Evolutionary conservation across 2,329 filamentous ascomycete species (phyloP).

Genomic region (Acrocalymma vagum): DNA sequence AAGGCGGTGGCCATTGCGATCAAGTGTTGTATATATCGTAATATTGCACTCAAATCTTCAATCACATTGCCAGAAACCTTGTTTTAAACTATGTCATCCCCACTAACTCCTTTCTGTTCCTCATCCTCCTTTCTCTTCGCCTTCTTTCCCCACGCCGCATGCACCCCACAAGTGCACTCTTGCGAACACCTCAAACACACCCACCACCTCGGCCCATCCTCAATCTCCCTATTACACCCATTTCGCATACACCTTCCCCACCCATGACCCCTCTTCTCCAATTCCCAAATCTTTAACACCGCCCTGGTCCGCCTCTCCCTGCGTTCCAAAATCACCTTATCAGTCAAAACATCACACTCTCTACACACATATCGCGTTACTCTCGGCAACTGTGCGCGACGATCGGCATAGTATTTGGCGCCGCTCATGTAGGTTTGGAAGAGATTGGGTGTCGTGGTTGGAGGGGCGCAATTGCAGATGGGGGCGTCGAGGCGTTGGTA

Average conservation of each 20-base stretch:
- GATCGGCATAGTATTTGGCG: slow-evolving; percentile 1
- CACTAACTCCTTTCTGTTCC: background rate
- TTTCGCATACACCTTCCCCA: slow-evolving; percentile 16
- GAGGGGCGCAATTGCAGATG: slow-evolving; percentile 24
- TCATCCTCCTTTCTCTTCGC: background rate
- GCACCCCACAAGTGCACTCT: slow-evolving; percentile 22
- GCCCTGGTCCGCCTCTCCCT: slow-evolving; percentile 16
- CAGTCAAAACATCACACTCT: slow-evolving; percentile 15
- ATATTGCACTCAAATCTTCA: no score
- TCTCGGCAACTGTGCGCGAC: background rate
- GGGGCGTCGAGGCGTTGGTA: background rate
- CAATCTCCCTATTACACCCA: slow-evolving; percentile 18
- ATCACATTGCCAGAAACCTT: no score
- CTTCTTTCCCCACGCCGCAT: slow-evolving; percentile 16
- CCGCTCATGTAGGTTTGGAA: slow-evolving; percentile 8
- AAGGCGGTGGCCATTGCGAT: no score
- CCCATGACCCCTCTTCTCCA: slow-evolving; percentile 8
- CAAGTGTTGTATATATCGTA: no score
- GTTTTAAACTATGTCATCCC: no score
- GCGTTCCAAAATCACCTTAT: slow-evolving; percentile 13
- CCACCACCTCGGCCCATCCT: slow-evolving; percentile 33
- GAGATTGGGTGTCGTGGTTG: slow-evolving; percentile 1
- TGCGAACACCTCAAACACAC: slow-evolving; percentile 25
- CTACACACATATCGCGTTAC: slow-evolving; percentile 17
- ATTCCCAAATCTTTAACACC: slow-evolving; percentile 21